phyloP scores from a whole-genome alignment of 2,329 filamentous ascomycete species.

The Rutstroemia sp. region DNA sequence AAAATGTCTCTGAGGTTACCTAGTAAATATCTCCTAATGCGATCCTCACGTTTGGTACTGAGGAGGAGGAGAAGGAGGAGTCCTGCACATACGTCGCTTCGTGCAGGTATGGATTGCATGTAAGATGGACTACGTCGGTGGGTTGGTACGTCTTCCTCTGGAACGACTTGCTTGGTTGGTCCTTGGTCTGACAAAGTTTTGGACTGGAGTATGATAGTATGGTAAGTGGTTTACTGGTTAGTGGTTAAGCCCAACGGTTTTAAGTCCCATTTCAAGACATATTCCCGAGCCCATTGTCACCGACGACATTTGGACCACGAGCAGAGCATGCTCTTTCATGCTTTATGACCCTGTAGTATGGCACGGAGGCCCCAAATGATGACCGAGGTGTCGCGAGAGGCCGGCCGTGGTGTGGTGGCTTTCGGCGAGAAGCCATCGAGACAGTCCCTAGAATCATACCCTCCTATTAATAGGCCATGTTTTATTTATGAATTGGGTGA shows the following conservation, averaged over 20 bases:
- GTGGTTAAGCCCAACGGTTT: slow-evolving; percentile 8
- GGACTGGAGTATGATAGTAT: background rate
- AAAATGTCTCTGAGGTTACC: too few relatives aligned
- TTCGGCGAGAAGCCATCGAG: background rate
- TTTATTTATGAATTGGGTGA: background rate
- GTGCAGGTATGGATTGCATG: too few relatives aligned
- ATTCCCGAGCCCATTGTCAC: slow-evolving; percentile 1
- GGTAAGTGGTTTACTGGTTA: background rate
- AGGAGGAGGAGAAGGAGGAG: too few relatives aligned
- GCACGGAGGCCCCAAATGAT: background rate
- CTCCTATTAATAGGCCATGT: slow-evolving; percentile 1
- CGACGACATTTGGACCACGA: slow-evolving; percentile 5
- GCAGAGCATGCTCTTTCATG: slow-evolving; percentile 8
- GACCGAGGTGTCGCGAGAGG: slow-evolving; percentile 1
- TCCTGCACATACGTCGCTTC: too few relatives aligned
- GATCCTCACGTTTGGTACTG: too few relatives aligned
- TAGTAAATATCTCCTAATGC: too few relatives aligned
- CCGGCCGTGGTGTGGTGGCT: slow-evolving; percentile 4
- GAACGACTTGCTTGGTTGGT: background rate
- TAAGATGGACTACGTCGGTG: too few relatives aligned
- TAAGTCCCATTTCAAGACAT: slow-evolving; percentile 5
- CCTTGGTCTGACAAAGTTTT: background rate
- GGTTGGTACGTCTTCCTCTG: too few relatives aligned
- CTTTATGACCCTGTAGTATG: slow-evolving; percentile 5
- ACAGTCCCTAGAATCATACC: background rate